Evolutionary conservation across 306 rosid genomes (phyloP), one percentile per base, ranked within the genome.

Genomic region (Casuarina glauca): DNA sequence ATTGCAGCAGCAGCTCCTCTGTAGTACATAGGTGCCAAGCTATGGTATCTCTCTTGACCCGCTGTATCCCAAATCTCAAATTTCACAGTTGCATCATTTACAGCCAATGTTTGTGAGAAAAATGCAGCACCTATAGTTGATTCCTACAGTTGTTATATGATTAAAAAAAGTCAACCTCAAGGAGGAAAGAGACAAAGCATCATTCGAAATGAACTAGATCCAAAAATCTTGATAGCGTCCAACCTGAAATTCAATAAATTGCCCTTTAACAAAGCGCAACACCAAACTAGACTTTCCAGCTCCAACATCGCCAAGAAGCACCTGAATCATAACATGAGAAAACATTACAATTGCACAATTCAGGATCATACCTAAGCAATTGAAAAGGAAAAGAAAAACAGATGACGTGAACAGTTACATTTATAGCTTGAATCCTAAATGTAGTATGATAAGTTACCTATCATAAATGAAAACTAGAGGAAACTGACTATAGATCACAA

Each of bases 21-120:
- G 6, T 88, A 88, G 67, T 88, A 88, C 91, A 88, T 88, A 49
- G 91, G 91, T 42, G 91, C 91, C 87, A 88, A 74, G 68, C 91
- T 88, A 81, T 88, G 89, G 66, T 88, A 88, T 70, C 91, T 81
- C 81, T 88, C 91, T 73, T 88, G 91, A 80, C 91, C 91, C 7
- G 91, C 91, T 69, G 91, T 88, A 54, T 88, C 91, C 91, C 91
- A 88, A 78, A 88, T 88, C 82, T 88, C 91, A 74, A 88, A 88
- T 71, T 88, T 88, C 20, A 88, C 91, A 70, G 91, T 88, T 36
- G 89, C 89, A 20, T 88, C 91, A 77, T 88, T 85, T 48, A 88
- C 91, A 9, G 91, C 91, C 83, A 88, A 85, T 39, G 91, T 85
- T 85, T 88, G 91, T 19, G 91, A 88, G 83, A 88, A 88, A 78